These are phyloP conservation scores for Camelina hispida DNA, from an alignment of 345 rosid genomes.

Conservation along the genomic window DNA sequence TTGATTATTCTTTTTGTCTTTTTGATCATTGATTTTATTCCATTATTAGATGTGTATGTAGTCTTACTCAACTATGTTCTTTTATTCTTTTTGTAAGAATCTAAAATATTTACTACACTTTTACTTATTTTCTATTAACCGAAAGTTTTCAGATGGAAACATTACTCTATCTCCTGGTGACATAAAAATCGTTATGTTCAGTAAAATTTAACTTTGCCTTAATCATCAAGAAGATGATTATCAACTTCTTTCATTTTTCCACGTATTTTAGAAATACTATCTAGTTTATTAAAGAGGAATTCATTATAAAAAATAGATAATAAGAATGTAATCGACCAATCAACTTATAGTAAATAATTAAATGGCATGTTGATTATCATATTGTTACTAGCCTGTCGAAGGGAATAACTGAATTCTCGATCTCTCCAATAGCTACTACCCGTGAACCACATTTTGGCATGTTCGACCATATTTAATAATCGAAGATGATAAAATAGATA, in stretches of 20 bases:
- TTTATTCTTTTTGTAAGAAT: too few species aligned
- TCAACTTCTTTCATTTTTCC: not conserved
- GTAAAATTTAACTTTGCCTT: not conserved
- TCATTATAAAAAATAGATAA: not conserved
- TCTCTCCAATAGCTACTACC: slow-evolving; percentile 16
- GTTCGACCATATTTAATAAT: slow-evolving; percentile 3
- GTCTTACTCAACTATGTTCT: too few species aligned
- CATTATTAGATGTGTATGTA: too few species aligned
- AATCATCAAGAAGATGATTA: not conserved
- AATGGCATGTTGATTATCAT: slow-evolving; percentile 4
- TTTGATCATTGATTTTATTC: not conserved
- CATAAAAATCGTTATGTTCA: not conserved
- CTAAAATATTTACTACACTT: too few species aligned
- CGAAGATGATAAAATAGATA: not conserved
- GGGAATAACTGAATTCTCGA: slow-evolving; percentile 5
- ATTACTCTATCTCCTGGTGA: not conserved
- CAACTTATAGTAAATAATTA: not conserved
- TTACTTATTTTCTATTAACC: too few species aligned
- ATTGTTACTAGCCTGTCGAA: not conserved
- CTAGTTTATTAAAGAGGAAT: not conserved
- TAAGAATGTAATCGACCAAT: not conserved
- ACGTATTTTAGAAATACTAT: not conserved
- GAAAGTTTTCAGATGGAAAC: not conserved
- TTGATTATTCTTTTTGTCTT: not conserved
- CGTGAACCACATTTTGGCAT: slow-evolving; percentile 34